phyloP scores from a whole-genome alignment of 108 stramenopile species.

The Pelagomonas calceolata region DNA sequence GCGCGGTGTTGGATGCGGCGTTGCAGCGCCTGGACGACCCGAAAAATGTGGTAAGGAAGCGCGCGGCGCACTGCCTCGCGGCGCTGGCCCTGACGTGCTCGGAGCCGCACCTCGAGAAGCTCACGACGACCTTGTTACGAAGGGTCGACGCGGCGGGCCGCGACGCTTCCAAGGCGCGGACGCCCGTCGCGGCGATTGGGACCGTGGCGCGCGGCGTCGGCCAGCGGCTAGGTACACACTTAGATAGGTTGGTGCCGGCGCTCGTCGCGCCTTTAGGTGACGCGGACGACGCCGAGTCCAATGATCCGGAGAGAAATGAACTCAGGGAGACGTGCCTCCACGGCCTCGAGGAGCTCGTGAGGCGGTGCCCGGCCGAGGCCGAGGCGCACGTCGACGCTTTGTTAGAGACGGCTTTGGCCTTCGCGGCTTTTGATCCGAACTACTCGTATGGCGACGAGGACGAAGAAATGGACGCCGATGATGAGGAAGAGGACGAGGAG shows the following conservation, averaged over 20 bases:
- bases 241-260: conserved; percentile 83
- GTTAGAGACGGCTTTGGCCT: conserved; percentile 25
- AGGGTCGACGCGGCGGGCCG: conserved; percentile 47
- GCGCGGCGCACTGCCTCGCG: conserved; percentile 76
- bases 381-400: conserved; percentile 68
- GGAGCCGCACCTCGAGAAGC: conserved; percentile 58
- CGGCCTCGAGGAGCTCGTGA: conserved; percentile 85
- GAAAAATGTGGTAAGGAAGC: conserved; percentile 64
- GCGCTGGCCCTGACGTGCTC: conserved; percentile 65
- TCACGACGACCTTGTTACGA: conserved; percentile 61
- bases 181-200: conserved; percentile 82
- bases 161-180: conserved; percentile 30
- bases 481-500: conserved; percentile 37
- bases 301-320: conserved; percentile 59
- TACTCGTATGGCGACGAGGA: conserved; percentile 38
- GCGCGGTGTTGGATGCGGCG: conserved; percentile 57
- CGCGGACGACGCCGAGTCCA: conserved; percentile 43
- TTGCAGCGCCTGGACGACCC: conserved; percentile 51
- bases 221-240: conserved; percentile 52
- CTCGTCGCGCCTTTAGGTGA: conserved; percentile 78
- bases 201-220: conserved; percentile 52
- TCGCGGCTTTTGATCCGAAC: conserved; percentile 28
- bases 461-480: conserved; percentile 55
- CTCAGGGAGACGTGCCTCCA: conserved; percentile 90
- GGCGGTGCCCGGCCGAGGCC: conserved; percentile 83